Base-by-base conservation (phyloP, 192 early-diverging fungal species). In the Coemansia sp. region DNA sequence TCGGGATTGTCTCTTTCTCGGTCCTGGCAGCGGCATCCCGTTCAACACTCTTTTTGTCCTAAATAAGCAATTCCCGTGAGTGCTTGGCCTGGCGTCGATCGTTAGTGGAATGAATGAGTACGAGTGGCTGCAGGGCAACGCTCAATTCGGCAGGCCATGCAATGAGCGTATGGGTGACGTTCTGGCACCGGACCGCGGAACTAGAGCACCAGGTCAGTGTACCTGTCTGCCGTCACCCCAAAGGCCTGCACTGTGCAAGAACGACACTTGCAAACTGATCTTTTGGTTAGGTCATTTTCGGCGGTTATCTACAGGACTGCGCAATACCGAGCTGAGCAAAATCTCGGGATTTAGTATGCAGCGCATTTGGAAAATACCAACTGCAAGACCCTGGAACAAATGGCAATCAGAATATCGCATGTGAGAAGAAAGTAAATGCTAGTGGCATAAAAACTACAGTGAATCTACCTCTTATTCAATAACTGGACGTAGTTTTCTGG, bases 401-500 rank as follows among this genome's bases (percentile, higher is more conserved):
- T 31, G 31, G 31, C 31, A 31, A 31, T 31, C 31, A 6, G 31
- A 31, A 31, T 31, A 31, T 31, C 31, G 31, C 31, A 31, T 31
- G 3, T 22, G 17, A 57, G 8, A 38, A 38, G 31, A 57, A 21
- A 36, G 36, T 14, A 21, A 11, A 22, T 54, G 52, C 5, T 23
- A 54, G 22, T 20, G 21, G 52, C 31, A 31, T 31, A 22, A 22
- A 5, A 19, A 3, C 12, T 19, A 50, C 19, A 17, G 25, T 12
- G 12, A 5, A 5, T 38, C 17, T 55, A 40, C 62, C 26, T 54
- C 19, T n/a, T 2, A 26, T 48, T 60, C 15, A 69, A 40, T 62
- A 87, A 53, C 76, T 90, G 82, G 34, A 92, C 85, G 70, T 90
- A 92, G 72, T 89, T 88, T 56, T 90, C 90, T 25, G 90, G 90